These are phyloP conservation scores for Ophiocordyceps robertsii DNA, from an alignment of 2,329 filamentous ascomycete genomes.

Conservation along the genomic window DNA sequence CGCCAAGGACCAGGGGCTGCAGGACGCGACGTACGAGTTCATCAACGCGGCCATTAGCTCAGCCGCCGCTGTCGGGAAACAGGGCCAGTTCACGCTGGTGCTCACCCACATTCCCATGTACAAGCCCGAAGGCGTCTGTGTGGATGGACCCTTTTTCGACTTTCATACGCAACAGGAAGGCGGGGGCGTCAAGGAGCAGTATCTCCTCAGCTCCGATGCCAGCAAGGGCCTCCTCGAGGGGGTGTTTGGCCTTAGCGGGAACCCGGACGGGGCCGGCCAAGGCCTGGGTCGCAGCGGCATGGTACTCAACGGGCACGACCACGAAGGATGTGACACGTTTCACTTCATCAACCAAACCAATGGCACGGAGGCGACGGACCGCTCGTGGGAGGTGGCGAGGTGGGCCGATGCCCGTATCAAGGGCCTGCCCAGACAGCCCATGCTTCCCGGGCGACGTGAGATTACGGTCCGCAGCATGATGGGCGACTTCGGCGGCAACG, in stretches of 20 bases:
- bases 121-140: conserved; percentile 70
- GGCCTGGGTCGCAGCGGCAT: conserved; percentile 62
- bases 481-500: conserved; percentile 89
- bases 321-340: conserved; percentile 82
- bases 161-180: conserved; percentile 55
- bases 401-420: conserved; percentile 31
- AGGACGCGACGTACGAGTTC: conserved; percentile 66
- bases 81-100: conserved; percentile 63
- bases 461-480: conserved; percentile 97
- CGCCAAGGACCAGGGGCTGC: conserved; percentile 50
- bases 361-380: conserved; percentile 22
- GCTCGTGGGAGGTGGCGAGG: conserved; percentile 34
- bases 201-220: conserved; percentile 64
- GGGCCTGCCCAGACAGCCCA: conserved; percentile 25
- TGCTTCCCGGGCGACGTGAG: conserved; percentile 59
- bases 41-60: conserved; percentile 55
- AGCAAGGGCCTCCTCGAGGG: conserved; percentile 70
- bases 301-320: conserved; percentile 87
- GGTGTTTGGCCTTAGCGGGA: conserved; percentile 63
- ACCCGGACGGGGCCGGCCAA: conserved; percentile 38
- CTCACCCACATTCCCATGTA: conserved; percentile 87
- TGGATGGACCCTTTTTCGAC: conserved; percentile 70
- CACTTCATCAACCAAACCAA: conserved; percentile 62
- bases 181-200: conserved; percentile 78
- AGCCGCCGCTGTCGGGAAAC: conserved; percentile 44